phyloP scores from a whole-genome alignment of 164 flowering plant species.

The Aristolochia fimbriata region DNA sequence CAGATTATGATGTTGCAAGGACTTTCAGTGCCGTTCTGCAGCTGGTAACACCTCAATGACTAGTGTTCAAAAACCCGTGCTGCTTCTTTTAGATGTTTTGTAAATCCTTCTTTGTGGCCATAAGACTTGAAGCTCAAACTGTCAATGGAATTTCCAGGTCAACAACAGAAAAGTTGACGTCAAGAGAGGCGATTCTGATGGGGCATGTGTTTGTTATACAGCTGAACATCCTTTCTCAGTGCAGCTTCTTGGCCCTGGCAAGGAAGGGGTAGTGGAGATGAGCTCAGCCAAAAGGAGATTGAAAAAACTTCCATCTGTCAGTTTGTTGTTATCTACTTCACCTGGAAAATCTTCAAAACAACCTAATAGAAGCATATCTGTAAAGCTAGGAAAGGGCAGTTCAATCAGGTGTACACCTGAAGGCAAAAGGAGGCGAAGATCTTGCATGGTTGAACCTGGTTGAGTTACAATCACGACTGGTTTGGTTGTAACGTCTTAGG shows the following conservation, averaged over 20 bases:
- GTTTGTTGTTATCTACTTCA: constrained; percentile 9
- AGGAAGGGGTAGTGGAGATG: constrained; percentile 18
- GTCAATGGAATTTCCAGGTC: constrained; percentile 46
- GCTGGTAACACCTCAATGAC: constrained; percentile 39
- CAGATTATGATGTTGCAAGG: constrained; percentile 83
- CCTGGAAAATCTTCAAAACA: constrained; percentile 12
- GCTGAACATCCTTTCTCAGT: constrained; percentile 61
- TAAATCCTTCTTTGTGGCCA: neutral
- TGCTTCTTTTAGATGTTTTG: neutral
- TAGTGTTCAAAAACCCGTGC: too few species aligned
- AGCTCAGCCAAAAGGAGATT: constrained; percentile 45
- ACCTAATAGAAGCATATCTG: constrained; percentile 23
- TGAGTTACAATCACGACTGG: constrained; percentile 20
- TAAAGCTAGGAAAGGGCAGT: constrained; percentile 28
- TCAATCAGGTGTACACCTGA: constrained; percentile 54
- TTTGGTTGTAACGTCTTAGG: too few species aligned
- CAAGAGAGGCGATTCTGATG: constrained; percentile 23
- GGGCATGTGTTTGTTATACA: constrained; percentile 44
- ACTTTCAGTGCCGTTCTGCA: constrained; percentile 87
- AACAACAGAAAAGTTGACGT: constrained; percentile 75
- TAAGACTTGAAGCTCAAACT: neutral
- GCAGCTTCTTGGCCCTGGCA: constrained; percentile 27
- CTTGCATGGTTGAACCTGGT: constrained; percentile 26
- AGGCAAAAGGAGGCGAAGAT: constrained; percentile 59
- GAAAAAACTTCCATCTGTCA: constrained; percentile 16